Base-by-base conservation (phyloP, 2,329 filamentous ascomycete species). In the Exophiala sp. region DNA sequence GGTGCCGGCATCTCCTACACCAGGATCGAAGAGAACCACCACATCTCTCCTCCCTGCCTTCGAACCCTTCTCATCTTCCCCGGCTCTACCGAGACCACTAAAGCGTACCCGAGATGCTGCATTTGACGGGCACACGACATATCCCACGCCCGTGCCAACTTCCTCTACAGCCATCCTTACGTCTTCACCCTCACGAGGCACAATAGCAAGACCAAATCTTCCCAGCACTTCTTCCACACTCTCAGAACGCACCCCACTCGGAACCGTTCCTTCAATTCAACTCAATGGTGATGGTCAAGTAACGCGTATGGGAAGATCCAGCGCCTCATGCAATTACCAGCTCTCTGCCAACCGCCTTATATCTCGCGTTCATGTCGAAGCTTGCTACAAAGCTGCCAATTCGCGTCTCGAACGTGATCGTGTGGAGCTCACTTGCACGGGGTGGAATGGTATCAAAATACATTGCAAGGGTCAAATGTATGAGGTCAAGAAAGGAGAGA, bases 391-490 rank as follows among this genome's bases (percentile, higher is more conserved):
- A 59, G 80, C 87, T 18, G 83, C 89, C 10, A 74, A 79, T 16
- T 79, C 82, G 51, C 81, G 81, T 4, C 80, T 89, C 64, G 84
- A 89, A 63, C 79, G 84, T 58, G 89, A 88, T 69, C 86, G 84
- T 70, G 83, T 99, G 43, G 89, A 96, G 71, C 87, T 99, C 64
- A 80, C 89, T 65, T 99, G 94, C 77, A 83, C 88, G 66, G 94
- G 94, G 18, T 97, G 92, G 92, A 99, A 99, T 70, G 94, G 94
- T 12, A 79, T 94, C 62, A 95, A 90, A 75, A 75, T 99, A 63
- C 91, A 96, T 73, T 96, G 90, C 75, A 87, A 92, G 72, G 90
- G 90, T 52, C 85, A 86, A 62, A 87, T 89, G 2, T 92, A 89
- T 78, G 89, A 96, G 62, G 73, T 99, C 65, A 80, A 78, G 60